Conservation (phyloP, 2,329 filamentous ascomycete genomes). For the Aquanectria penicillioides region DNA sequence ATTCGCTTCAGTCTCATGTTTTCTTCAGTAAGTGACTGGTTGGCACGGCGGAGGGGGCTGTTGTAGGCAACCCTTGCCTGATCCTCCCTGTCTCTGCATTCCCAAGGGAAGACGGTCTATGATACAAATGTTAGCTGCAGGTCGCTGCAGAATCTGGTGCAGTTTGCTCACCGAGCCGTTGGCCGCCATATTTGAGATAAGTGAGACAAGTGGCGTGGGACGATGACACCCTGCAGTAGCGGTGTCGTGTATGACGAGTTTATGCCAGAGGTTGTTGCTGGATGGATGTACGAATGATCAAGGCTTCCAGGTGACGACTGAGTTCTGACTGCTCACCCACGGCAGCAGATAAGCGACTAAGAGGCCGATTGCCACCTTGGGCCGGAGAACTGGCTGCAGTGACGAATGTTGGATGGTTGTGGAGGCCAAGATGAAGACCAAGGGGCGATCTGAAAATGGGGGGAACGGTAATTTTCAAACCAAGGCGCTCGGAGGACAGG, state of each 20-base stretch:
- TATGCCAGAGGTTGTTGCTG: neutral
- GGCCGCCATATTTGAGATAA: conserved; percentile 30
- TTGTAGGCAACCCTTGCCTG: conserved; percentile 60
- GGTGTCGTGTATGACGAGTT: conserved; percentile 8
- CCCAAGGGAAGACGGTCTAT: conserved; percentile 55
- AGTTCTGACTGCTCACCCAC: neutral
- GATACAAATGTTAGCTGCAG: conserved; percentile 18
- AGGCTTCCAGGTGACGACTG: conserved; percentile 3
- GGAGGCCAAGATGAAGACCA: neutral
- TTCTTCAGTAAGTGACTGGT: conserved; percentile 58
- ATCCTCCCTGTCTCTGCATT: conserved; percentile 63
- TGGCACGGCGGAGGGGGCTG: conserved; percentile 58
- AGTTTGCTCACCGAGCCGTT: conserved; percentile 31
- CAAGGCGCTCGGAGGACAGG: neutral
- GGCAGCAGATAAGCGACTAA: conserved; percentile 16
- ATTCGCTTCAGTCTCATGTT: conserved; percentile 61
- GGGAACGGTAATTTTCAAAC: neutral
- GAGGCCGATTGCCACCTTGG: conserved; percentile 4
- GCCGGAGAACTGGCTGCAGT: conserved; percentile 3
- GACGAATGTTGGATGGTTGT: neutral
- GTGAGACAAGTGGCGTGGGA: conserved; percentile 17
- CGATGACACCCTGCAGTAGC: conserved; percentile 10
- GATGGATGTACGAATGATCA: neutral
- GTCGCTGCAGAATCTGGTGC: neutral
- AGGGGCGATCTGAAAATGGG: neutral